These are phyloP conservation scores for Sordariomycetes sp. DNA, from an alignment of 2,329 filamentous ascomycete genomes.

Conservation along the genomic window DNA sequence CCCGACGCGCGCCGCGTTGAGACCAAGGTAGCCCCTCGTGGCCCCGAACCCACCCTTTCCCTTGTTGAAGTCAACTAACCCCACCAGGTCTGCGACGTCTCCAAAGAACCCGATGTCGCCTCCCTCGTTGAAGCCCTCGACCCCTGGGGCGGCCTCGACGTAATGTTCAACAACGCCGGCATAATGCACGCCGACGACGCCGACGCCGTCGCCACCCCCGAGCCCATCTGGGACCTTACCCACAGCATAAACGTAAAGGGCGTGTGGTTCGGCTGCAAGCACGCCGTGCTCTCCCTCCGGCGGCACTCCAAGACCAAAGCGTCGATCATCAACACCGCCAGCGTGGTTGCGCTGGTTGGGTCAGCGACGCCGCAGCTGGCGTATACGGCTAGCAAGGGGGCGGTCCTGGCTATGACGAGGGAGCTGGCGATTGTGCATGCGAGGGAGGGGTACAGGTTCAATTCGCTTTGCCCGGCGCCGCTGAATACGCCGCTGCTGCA, in stretches of 20 bases:
- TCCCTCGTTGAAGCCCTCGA: constrained; percentile 64
- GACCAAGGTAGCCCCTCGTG: constrained; percentile 30
- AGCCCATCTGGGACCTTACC: constrained; percentile 88
- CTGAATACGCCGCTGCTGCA: constrained; percentile 76
- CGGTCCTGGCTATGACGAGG: constrained; percentile 77
- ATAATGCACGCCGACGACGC: constrained; percentile 85
- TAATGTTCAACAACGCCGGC: constrained; percentile 96
- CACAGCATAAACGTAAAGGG: constrained; percentile 95
- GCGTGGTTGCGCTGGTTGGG: constrained; percentile 76
- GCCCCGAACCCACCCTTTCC: neutral
- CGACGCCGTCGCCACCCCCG: constrained; percentile 70
- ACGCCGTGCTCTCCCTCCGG: constrained; percentile 71
- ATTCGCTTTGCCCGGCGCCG: constrained; percentile 78
- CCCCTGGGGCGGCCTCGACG: constrained; percentile 73
- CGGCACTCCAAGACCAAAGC: constrained; percentile 65
- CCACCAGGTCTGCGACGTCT: constrained; percentile 51
- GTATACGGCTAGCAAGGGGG: constrained; percentile 89
- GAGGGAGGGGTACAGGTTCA: constrained; percentile 79
- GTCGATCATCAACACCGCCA: constrained; percentile 86
- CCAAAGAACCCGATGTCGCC: constrained; percentile 69
- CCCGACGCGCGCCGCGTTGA: constrained; percentile 48
- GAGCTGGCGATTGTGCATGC: constrained; percentile 89
- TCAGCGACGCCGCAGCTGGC: constrained; percentile 80
- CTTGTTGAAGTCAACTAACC: neutral
- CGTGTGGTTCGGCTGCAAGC: constrained; percentile 93